A percentile compares a stretch with the other conserved stretches of the same genome.
Evolutionary conservation across 176 grass and related monocot genomes (phyloP).

Genomic region (Carex cristatella): DNA sequence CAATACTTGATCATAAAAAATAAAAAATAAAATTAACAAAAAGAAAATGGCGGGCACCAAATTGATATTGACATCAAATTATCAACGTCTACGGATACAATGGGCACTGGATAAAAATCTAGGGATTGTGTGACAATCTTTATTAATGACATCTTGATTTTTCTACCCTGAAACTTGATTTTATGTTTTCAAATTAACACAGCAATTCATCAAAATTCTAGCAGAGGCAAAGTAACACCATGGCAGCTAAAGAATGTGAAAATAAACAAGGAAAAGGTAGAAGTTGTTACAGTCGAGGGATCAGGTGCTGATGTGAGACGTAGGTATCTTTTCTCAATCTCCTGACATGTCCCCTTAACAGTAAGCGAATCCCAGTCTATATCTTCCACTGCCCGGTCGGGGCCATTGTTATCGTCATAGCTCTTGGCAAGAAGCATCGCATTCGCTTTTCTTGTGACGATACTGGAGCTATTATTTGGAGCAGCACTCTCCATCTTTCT

Average conservation of each 20-base stretch:
- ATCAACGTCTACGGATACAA: neutral
- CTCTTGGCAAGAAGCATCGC: slow-evolving; percentile 48
- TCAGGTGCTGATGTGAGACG: slow-evolving; percentile 90
- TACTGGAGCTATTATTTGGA: slow-evolving; percentile 44
- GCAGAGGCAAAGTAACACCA: neutral
- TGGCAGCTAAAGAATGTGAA: slow-evolving; percentile 14
- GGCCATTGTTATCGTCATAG: slow-evolving; percentile 39
- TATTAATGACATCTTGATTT: neutral
- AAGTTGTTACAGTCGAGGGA: slow-evolving; percentile 54
- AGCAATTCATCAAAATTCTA: neutral
- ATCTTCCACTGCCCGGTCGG: slow-evolving; percentile 73
- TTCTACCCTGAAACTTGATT: neutral
- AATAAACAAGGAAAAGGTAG: slow-evolving; percentile 11
- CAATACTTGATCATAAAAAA: neutral
- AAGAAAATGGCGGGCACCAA: neutral
- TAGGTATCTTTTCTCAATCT: slow-evolving; percentile 90
- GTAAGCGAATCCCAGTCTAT: slow-evolving; percentile 92
- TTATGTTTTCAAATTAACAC: neutral
- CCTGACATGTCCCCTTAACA: slow-evolving; percentile 85
- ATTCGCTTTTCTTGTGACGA: slow-evolving; percentile 44
- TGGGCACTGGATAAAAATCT: neutral
- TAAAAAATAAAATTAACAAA: neutral
- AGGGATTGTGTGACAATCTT: neutral
- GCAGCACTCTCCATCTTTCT: slow-evolving; percentile 36
- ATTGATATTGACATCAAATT: neutral